A percentile compares a stretch with the other conserved stretches of the same genome.
Conservation (phyloP, 345 rosid genomes). For the Streptanthus diversifolius region DNA sequence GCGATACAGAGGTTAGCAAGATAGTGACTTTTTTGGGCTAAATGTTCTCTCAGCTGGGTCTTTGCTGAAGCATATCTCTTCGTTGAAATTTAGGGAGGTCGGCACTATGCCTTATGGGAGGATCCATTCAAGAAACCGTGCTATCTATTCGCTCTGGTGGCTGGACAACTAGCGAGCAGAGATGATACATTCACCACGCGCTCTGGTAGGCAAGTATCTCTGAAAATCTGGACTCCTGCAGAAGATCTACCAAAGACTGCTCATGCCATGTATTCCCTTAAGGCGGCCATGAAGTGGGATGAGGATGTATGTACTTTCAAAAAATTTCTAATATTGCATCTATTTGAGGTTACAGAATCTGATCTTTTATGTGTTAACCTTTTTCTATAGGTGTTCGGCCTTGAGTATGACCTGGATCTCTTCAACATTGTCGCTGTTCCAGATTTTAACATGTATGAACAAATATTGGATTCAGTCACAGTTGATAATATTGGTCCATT, state of each 20-base stretch:
- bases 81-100: constrained; percentile 60
- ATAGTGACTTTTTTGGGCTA: not conserved
- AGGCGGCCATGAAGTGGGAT: constrained; percentile 99
- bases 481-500: not conserved
- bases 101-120: constrained; percentile 92
- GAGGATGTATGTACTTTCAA: constrained; percentile 62
- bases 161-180: constrained; percentile 88
- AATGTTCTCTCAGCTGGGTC: constrained; percentile 6
- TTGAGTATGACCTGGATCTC: constrained; percentile 96
- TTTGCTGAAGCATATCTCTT: constrained; percentile 14
- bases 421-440: constrained; percentile 98
- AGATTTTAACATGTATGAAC: constrained; percentile 89
- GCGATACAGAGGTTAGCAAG: constrained; percentile 64
- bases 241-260: constrained; percentile 91
- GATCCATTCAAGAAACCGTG: constrained; percentile 98
- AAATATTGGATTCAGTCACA: not conserved
- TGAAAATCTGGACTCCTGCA: constrained; percentile 94
- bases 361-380: not conserved
- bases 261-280: constrained; percentile 96
- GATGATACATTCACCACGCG: constrained; percentile 75
- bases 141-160: constrained; percentile 93
- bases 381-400: constrained; percentile 81
- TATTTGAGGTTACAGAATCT: not conserved
- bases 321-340: not conserved
- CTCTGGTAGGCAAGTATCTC: constrained; percentile 76